Evolutionary conservation across 805 yeast genomes (phyloP).

Genomic region (Zygoascus ofunaensis): DNA sequence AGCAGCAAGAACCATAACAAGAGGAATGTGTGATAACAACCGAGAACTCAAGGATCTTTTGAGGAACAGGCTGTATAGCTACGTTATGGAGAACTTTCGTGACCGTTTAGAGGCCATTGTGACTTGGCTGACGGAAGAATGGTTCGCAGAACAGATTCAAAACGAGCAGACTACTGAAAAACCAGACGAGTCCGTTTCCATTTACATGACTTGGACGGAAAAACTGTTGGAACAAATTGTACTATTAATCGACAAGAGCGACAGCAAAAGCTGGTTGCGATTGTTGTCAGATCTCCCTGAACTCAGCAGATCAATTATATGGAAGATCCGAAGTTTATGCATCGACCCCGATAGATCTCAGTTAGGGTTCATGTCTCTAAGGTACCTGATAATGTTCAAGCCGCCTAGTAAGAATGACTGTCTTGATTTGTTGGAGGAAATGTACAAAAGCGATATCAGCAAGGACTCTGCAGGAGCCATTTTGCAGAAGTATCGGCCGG

Average conservation of each 20-base stretch:
- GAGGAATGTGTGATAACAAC: conserved; percentile 48
- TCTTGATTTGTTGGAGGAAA: conserved; percentile 27
- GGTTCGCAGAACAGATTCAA: conserved; percentile 51
- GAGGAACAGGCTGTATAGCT: conserved; percentile 61
- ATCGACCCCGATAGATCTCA: conserved; percentile 75
- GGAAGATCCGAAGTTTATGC: conserved; percentile 62
- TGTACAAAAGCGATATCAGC: conserved; percentile 19
- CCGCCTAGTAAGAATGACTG: conserved; percentile 63
- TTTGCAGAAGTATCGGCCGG: conserved; percentile 24
- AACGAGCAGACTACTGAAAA: conserved; percentile 9
- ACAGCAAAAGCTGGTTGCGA: conserved; percentile 71
- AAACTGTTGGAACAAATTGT: conserved; percentile 67
- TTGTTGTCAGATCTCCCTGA: conserved; percentile 81
- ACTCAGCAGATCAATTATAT: conserved; percentile 52
- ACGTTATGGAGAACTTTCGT: conserved; percentile 65
- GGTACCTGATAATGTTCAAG: conserved; percentile 73
- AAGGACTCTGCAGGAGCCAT: conserved; percentile 18
- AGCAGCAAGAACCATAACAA: conserved; percentile 66
- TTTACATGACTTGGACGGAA: conserved; percentile 60
- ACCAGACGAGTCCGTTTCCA: conserved; percentile 17
- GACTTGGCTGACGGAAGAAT: conserved; percentile 94
- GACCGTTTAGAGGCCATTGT: conserved; percentile 64
- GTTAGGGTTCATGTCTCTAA: conserved; percentile 74
- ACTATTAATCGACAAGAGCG: conserved; percentile 75
- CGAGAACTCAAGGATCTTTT: conserved; percentile 38